These are phyloP conservation scores for Plectosphaerella sp. DNA, from an alignment of 2,329 filamentous ascomycete species.

Conservation along the genomic window DNA sequence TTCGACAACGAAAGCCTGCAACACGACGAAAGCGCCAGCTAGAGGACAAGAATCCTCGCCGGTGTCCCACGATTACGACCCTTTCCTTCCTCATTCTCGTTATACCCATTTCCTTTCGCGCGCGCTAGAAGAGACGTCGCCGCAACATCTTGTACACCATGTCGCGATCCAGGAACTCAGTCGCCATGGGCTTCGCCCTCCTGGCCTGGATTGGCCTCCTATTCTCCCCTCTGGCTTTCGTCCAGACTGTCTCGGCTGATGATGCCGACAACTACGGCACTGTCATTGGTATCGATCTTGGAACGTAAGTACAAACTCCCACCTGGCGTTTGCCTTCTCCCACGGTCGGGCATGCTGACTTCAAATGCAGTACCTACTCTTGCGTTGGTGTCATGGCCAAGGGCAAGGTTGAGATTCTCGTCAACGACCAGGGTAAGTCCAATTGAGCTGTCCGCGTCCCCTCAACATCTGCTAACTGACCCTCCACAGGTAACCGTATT, in stretches of 20 bases:
- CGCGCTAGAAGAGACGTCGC: background rate
- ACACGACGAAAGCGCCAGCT: constrained; percentile 1
- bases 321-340: background rate
- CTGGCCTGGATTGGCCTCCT: constrained; percentile 89
- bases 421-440: constrained; percentile 71
- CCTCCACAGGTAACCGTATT: constrained; percentile 71
- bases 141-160: constrained; percentile 21
- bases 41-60: constrained; percentile 1
- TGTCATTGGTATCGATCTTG: constrained; percentile 72
- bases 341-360: constrained; percentile 41
- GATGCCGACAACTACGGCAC: constrained; percentile 77
- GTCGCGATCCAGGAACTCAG: constrained; percentile 60
- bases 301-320: background rate
- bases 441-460: background rate
- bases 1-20: background rate
- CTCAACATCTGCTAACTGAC: constrained; percentile 4
- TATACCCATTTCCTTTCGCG: background rate
- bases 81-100: background rate
- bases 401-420: constrained; percentile 91
- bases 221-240: constrained; percentile 81
- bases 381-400: constrained; percentile 96
- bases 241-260: constrained; percentile 70
- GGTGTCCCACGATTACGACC: background rate
- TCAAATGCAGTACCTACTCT: constrained; percentile 73
- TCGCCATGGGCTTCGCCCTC: constrained; percentile 79